These are phyloP conservation scores for Umbelopsis vinacea DNA, from an alignment of 192 early-diverging fungal species.

Conservation along the genomic window DNA sequence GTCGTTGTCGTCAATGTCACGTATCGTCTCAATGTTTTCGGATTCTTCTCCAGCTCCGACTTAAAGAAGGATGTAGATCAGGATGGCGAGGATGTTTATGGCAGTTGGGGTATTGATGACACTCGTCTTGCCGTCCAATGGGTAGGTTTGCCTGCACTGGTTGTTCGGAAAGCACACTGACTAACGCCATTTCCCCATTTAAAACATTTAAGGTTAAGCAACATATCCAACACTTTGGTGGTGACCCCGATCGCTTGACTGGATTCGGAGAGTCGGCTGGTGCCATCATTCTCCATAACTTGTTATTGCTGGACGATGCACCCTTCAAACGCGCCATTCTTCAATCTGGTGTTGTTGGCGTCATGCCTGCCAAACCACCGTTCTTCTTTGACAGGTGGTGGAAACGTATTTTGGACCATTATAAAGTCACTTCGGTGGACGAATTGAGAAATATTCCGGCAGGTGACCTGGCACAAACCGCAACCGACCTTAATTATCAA, in stretches of 20 bases:
- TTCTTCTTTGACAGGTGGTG: not conserved
- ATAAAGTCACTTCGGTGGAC: not conserved
- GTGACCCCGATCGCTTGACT: constrained; percentile 59
- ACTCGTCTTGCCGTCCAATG: constrained; percentile 28
- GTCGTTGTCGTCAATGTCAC: constrained; percentile 53
- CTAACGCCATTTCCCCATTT: no score
- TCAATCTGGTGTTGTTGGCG: constrained; percentile 33
- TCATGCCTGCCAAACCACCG: constrained; percentile 23
- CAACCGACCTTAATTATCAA: not conserved
- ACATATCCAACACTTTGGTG: constrained; percentile 69
- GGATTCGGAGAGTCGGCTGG: constrained; percentile 67
- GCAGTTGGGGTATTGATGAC: constrained; percentile 20
- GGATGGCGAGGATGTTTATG: not conserved
- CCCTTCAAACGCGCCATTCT: constrained; percentile 36
- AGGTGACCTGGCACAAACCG: not conserved
- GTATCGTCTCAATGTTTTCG: constrained; percentile 54
- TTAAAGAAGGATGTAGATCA: constrained; percentile 28
- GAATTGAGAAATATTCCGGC: constrained; percentile 10
- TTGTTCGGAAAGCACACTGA: no score
- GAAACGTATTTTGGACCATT: not conserved
- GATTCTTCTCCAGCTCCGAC: constrained; percentile 43
- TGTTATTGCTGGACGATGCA: constrained; percentile 30
- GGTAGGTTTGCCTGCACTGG: constrained; percentile 7
- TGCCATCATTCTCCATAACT: constrained; percentile 29
- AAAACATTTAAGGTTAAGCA: constrained; percentile 52